A percentile compares a stretch with the other conserved stretches of the same genome.
Evolutionary conservation across 192 early-diverging fungal species (phyloP).

Genomic region (Coemansia sp.): DNA sequence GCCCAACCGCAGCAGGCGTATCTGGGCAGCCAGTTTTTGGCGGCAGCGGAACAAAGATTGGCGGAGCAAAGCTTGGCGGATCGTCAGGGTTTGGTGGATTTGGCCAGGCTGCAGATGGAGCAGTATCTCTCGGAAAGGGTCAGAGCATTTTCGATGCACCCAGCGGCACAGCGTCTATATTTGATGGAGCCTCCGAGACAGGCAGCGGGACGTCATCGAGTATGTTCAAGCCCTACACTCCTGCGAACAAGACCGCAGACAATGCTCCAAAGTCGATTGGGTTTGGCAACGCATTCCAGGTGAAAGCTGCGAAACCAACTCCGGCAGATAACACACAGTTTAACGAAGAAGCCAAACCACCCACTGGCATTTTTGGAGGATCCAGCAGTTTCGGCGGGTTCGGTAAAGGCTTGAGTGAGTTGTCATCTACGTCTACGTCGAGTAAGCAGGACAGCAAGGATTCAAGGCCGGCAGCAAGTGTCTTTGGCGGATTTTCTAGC

Average conservation of each 20-base stretch:
- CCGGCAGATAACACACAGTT: background rate
- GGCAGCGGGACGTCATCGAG: background rate
- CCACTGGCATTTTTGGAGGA: background rate
- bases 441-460: background rate
- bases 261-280: background rate
- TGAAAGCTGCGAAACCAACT: background rate
- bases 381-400: conserved; percentile 3
- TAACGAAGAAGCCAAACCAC: too few species aligned
- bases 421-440: background rate
- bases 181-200: conserved; percentile 17
- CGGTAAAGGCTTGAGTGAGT: background rate
- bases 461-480: background rate
- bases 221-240: conserved; percentile 6
- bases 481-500: background rate
- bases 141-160: conserved; percentile 39
- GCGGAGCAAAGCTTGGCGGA: conserved; percentile 20
- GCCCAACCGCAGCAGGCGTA: conserved; percentile 15
- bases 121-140: conserved; percentile 2
- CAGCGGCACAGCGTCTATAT: conserved; percentile 20
- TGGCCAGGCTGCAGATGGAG: background rate
- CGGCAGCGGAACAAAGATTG: conserved; percentile 21
- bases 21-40: conserved; percentile 36
- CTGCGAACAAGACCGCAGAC: background rate
- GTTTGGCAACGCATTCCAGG: background rate
- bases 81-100: conserved; percentile 25